A percentile compares a stretch with the other conserved stretches of the same genome.
Evolutionary conservation across 768 basidiomycete species (phyloP).

Genomic region (Gautieria morchelliformis): DNA sequence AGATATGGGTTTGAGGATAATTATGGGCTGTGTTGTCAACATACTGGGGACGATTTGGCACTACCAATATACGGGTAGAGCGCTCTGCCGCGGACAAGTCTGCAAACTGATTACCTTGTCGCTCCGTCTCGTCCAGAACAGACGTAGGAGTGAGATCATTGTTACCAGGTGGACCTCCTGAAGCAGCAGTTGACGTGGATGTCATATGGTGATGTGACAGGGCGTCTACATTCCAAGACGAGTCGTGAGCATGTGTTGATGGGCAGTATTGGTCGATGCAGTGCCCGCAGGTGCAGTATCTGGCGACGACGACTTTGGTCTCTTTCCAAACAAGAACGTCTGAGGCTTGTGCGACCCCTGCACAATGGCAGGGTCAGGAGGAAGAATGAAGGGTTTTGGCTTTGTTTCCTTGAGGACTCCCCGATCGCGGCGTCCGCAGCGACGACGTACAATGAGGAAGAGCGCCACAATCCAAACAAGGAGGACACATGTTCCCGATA

Average conservation of each 20-base stretch:
- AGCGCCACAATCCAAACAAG: slow-evolving; percentile 21
- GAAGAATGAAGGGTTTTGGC: slow-evolving; percentile 38
- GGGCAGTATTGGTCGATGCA: neutral
- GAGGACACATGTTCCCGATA: slow-evolving; percentile 43
- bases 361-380: slow-evolving; percentile 61
- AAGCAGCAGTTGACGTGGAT: neutral
- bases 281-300: neutral
- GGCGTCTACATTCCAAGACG: no score
- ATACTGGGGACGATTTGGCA: neutral
- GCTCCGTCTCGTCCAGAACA: neutral
- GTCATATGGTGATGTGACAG: no score
- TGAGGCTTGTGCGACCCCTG: slow-evolving; percentile 38
- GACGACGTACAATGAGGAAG: slow-evolving; percentile 23
- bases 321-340: slow-evolving; percentile 17
- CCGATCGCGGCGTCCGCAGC: slow-evolving; percentile 35
- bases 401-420: neutral
- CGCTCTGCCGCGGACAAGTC: neutral
- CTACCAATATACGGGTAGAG: neutral
- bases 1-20: neutral
- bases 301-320: neutral
- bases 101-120: neutral
- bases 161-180: neutral
- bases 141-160: neutral
- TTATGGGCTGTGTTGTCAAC: neutral
- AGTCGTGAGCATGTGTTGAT: no score